A percentile compares a stretch with the other conserved stretches of the same genome.
Evolutionary conservation across 2,329 filamentous ascomycete genomes (phyloP).

Genomic region (Zarea fungicola): DNA sequence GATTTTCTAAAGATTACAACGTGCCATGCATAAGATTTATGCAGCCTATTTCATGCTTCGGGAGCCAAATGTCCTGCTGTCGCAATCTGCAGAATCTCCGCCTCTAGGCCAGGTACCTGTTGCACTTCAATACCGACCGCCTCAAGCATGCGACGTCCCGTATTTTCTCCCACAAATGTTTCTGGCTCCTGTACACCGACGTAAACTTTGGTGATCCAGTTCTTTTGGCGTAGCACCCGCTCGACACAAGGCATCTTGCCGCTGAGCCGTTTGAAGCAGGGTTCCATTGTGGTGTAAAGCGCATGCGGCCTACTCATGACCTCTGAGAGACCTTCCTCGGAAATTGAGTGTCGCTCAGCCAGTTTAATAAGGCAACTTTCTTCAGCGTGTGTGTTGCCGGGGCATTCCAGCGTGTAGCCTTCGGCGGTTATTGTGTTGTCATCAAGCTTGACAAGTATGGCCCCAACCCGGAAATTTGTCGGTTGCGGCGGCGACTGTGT

Average conservation of each 20-base stretch:
- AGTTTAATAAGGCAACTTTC: conserved; percentile 85
- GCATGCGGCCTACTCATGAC: conserved; percentile 29
- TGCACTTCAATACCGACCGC: conserved; percentile 69
- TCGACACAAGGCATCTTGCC: conserved; percentile 75
- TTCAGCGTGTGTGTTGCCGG: conserved; percentile 94
- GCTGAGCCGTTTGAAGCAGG: conserved; percentile 68
- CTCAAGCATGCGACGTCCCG: conserved; percentile 64
- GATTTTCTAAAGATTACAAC: too few species aligned
- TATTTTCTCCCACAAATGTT: conserved; percentile 81
- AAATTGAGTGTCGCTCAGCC: conserved; percentile 38
- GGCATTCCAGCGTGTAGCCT: conserved; percentile 85
- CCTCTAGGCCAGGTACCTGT: conserved; percentile 69
- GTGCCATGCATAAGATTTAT: too few species aligned
- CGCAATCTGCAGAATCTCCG: conserved; percentile 75
- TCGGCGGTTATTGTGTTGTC: conserved; percentile 62
- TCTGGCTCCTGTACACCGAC: conserved; percentile 85
- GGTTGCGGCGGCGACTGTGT: conserved; percentile 76
- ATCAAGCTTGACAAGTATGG: conserved; percentile 64
- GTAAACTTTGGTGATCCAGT: conserved; percentile 70
- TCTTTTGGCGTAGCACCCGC: conserved; percentile 61
- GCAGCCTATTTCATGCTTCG: neutral
- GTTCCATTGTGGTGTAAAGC: conserved; percentile 92
- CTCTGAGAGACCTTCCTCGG: conserved; percentile 51
- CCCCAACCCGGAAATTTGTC: conserved; percentile 90
- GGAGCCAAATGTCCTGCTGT: conserved; percentile 64